Conservation (phyloP, 495 filamentous ascomycete species). For the Annulohypoxylon nitens region DNA sequence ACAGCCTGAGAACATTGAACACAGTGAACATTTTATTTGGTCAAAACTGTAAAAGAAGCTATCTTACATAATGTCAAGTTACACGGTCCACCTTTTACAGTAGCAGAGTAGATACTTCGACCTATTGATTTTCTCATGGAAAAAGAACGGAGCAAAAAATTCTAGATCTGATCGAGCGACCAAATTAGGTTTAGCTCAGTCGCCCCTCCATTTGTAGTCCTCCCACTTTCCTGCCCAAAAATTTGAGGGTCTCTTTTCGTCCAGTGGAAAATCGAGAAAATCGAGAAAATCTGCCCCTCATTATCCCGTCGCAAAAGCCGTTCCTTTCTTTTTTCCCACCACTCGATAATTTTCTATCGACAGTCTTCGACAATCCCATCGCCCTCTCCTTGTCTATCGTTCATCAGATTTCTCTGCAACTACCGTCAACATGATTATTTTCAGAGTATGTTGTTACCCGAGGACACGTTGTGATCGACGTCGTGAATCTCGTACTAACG, state of each 20-base stretch:
- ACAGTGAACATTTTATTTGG: not conserved
- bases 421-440: slow-evolving; percentile 86
- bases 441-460: slow-evolving; percentile 70
- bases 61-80: slow-evolving; percentile 7
- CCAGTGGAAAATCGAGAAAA: slow-evolving; percentile 47
- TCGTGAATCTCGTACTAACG: slow-evolving; percentile 34
- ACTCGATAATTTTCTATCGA: slow-evolving; percentile 35
- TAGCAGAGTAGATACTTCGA: not conserved
- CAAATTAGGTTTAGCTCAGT: slow-evolving; percentile 28
- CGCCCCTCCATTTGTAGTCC: slow-evolving; percentile 54
- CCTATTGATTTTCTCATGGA: slow-evolving; percentile 5
- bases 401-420: slow-evolving; percentile 28
- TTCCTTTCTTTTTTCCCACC: slow-evolving; percentile 51
- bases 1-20: not conserved
- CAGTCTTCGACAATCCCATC: slow-evolving; percentile 34
- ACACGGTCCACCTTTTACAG: slow-evolving; percentile 5
- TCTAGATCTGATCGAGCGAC: slow-evolving; percentile 43
- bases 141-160: slow-evolving; percentile 39
- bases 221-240: slow-evolving; percentile 55
- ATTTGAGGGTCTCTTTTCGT: slow-evolving; percentile 46
- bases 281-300: slow-evolving; percentile 53
- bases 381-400: slow-evolving; percentile 40
- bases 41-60: not conserved
- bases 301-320: slow-evolving; percentile 49
- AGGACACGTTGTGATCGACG: not conserved